phyloP scores from a whole-genome alignment of 2,329 filamentous ascomycete species.

The Emmonsia crescens region DNA sequence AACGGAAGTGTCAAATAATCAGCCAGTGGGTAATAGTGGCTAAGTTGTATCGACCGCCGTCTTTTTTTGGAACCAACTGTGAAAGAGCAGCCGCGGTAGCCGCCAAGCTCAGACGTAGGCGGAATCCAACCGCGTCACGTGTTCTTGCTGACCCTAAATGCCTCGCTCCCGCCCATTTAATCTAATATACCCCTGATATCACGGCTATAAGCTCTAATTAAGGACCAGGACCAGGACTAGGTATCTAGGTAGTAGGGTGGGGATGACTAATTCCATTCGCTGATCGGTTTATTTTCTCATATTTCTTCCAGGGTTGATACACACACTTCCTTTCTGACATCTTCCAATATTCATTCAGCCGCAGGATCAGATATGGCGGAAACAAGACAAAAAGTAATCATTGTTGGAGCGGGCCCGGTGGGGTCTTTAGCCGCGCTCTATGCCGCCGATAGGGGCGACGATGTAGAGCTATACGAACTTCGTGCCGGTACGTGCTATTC shows the following conservation, averaged over 20 bases:
- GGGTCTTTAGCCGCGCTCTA: constrained; percentile 87
- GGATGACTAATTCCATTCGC: background rate
- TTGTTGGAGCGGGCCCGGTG: constrained; percentile 89
- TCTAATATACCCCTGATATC: background rate
- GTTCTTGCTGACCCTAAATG: background rate
- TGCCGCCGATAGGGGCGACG: constrained; percentile 73
- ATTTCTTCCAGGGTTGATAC: background rate
- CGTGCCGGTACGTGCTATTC: constrained; percentile 56
- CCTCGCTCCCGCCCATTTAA: background rate
- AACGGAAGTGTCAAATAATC: background rate
- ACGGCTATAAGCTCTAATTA: background rate
- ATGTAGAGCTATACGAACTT: constrained; percentile 91
- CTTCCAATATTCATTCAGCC: background rate
- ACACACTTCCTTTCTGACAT: background rate
- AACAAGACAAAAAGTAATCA: constrained; percentile 55
- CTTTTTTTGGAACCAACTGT: background rate
- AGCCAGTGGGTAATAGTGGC: background rate
- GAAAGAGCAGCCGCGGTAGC: background rate
- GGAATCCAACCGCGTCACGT: background rate
- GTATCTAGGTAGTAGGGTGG: background rate
- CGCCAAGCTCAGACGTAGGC: background rate
- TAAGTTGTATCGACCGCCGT: no score
- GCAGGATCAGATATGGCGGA: background rate
- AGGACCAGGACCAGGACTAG: no score
- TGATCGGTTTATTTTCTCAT: background rate